These are phyloP conservation scores for Acacia concinna DNA, from an alignment of 331 rosid species.

Conservation along the genomic window DNA sequence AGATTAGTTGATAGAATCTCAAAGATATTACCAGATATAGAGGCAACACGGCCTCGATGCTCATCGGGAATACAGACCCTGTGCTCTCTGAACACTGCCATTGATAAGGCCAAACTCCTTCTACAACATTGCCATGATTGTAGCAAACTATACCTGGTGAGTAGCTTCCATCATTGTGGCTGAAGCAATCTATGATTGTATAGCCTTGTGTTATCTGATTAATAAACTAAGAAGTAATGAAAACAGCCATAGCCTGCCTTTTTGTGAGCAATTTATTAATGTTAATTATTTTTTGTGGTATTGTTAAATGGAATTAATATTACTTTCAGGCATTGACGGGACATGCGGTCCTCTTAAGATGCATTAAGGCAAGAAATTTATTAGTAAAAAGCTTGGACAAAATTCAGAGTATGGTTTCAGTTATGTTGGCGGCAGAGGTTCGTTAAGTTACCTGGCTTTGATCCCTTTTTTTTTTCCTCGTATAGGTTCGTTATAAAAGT, in stretches of 20 bases:
- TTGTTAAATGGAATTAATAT: background rate
- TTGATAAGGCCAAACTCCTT: constrained; percentile 57
- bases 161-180: constrained; percentile 32
- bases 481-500: constrained; percentile 7
- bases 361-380: constrained; percentile 44
- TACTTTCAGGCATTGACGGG: constrained; percentile 74
- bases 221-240: background rate
- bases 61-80: constrained; percentile 67
- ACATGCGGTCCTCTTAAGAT: constrained; percentile 55
- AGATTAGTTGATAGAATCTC: constrained; percentile 51
- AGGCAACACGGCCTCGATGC: constrained; percentile 76
- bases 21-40: constrained; percentile 63
- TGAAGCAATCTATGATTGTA: background rate
- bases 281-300: background rate
- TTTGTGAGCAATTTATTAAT: constrained; percentile 5
- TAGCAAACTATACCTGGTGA: constrained; percentile 86
- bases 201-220: constrained; percentile 22
- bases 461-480: constrained; percentile 6
- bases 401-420: constrained; percentile 66
- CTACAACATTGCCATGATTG: constrained; percentile 66
- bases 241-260: background rate
- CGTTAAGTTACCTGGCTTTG: constrained; percentile 26
- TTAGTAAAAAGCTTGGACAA: constrained; percentile 59
- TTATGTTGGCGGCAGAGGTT: constrained; percentile 71
- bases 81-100: constrained; percentile 45